Conservation (phyloP, 331 rosid species). For the Malus hybrid region DNA sequence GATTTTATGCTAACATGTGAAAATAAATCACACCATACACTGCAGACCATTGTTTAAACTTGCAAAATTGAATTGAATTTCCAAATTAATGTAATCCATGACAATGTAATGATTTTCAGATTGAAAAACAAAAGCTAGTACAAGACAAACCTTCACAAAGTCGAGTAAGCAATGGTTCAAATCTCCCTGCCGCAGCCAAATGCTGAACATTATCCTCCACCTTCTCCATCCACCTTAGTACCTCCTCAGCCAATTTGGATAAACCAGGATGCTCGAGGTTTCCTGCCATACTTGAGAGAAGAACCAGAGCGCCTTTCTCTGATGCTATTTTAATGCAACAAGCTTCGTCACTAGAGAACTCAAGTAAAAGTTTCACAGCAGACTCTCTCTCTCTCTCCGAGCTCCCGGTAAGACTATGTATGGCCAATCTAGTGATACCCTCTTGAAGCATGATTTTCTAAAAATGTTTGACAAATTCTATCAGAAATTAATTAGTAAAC, state of each 20-base stretch:
- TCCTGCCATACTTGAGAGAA: constrained; percentile 44
- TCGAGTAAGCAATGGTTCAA: constrained; percentile 42
- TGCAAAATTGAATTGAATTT: neutral
- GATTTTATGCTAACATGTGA: neutral
- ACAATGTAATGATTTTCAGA: neutral
- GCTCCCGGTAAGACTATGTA: constrained; percentile 55
- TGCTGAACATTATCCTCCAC: constrained; percentile 35
- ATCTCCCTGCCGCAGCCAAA: constrained; percentile 54
- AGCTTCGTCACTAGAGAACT: constrained; percentile 45
- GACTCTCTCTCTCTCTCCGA: constrained; percentile 54
- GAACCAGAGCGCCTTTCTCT: constrained; percentile 54
- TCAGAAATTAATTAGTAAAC: constrained; percentile 5
- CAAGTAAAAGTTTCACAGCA: constrained; percentile 48
- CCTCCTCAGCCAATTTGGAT: constrained; percentile 51
- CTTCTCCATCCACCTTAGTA: constrained; percentile 38
- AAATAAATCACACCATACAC: neutral
- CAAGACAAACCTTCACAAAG: constrained; percentile 30
- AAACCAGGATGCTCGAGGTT: constrained; percentile 33
- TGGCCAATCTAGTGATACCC: constrained; percentile 44
- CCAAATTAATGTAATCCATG: neutral
- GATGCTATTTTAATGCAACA: constrained; percentile 45
- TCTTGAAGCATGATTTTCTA: constrained; percentile 56
- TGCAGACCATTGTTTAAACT: neutral
- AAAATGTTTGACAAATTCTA: neutral
- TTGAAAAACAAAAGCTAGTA: neutral